These are phyloP conservation scores for Kodamaea neixiangensis DNA, from an alignment of 805 yeast genomes.

Conservation along the genomic window DNA sequence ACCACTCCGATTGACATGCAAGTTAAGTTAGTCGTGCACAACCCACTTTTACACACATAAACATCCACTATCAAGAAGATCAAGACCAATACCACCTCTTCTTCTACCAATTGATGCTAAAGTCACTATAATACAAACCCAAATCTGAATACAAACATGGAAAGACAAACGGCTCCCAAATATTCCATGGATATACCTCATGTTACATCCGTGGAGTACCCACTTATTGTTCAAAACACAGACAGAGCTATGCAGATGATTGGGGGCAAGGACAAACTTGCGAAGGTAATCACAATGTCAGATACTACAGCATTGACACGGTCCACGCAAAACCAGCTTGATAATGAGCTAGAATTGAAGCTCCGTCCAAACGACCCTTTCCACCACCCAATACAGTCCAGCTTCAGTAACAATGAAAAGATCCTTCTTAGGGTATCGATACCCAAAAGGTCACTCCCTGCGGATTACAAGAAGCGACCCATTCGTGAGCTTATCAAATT, in stretches of 20 bases:
- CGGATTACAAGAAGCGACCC: slow-evolving; percentile 40
- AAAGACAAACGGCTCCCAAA: slow-evolving; percentile 44
- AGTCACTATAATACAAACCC: not conserved
- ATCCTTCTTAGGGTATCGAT: slow-evolving; percentile 58
- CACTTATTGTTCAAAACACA: slow-evolving; percentile 64
- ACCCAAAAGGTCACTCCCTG: slow-evolving; percentile 54
- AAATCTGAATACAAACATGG: not conserved
- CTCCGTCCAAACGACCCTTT: slow-evolving; percentile 40
- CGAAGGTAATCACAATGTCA: slow-evolving; percentile 41
- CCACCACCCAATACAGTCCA: slow-evolving; percentile 67
- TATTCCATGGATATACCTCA: slow-evolving; percentile 73
- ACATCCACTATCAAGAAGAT: not conserved
- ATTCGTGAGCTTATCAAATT: slow-evolving; percentile 42
- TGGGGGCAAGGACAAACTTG: slow-evolving; percentile 57
- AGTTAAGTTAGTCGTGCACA: too few relatives aligned
- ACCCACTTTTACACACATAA: too few relatives aligned
- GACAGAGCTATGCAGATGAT: slow-evolving; percentile 66
- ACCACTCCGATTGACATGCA: too few relatives aligned
- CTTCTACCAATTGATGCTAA: not conserved
- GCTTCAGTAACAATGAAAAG: slow-evolving; percentile 54
- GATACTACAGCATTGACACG: slow-evolving; percentile 19
- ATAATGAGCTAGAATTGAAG: slow-evolving; percentile 41
- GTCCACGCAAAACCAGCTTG: slow-evolving; percentile 20
- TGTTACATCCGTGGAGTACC: slow-evolving; percentile 75
- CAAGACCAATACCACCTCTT: not conserved